These are phyloP conservation scores for Termitomyces sp. DNA, from an alignment of 768 basidiomycete genomes.

Conservation along the genomic window DNA sequence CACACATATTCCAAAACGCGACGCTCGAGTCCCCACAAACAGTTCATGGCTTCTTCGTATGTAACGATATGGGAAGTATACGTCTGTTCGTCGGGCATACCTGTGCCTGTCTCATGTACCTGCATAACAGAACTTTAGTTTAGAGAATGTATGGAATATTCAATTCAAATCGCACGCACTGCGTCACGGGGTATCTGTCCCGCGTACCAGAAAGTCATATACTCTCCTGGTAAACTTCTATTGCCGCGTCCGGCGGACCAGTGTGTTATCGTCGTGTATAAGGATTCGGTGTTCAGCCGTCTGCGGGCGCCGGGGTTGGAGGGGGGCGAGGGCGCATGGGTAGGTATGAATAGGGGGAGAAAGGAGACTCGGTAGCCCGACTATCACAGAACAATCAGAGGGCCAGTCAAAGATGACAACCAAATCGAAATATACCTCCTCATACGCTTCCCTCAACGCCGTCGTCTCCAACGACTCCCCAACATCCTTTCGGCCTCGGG, in stretches of 20 bases:
- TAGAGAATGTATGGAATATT: background rate
- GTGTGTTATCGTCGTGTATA: slow-evolving; percentile 15
- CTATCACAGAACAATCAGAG: background rate
- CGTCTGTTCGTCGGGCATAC: slow-evolving; percentile 55
- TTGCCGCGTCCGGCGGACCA: slow-evolving; percentile 13
- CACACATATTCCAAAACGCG: slow-evolving; percentile 40
- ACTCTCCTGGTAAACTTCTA: slow-evolving; percentile 15
- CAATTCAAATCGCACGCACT: slow-evolving; percentile 31
- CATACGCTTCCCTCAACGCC: slow-evolving; percentile 63
- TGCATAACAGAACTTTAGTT: slow-evolving; percentile 16
- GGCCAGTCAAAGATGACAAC: background rate
- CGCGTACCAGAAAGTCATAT: slow-evolving; percentile 22
- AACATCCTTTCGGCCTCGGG: slow-evolving; percentile 63
- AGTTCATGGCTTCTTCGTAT: slow-evolving; percentile 40
- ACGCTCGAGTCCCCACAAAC: slow-evolving; percentile 30
- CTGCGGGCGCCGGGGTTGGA: background rate
- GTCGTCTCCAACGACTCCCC: slow-evolving; percentile 61
- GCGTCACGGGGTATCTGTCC: slow-evolving; percentile 35
- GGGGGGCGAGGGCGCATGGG: slow-evolving; percentile 19
- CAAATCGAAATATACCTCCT: slow-evolving; percentile 44
- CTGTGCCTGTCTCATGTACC: slow-evolving; percentile 48
- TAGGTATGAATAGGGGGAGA: slow-evolving; percentile 16
- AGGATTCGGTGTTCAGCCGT: slow-evolving; percentile 15
- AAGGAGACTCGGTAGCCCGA: slow-evolving; percentile 19
- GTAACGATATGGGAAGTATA: slow-evolving; percentile 44